phyloP scores from a whole-genome alignment of 305 asterid species.

The Withania somnifera region DNA sequence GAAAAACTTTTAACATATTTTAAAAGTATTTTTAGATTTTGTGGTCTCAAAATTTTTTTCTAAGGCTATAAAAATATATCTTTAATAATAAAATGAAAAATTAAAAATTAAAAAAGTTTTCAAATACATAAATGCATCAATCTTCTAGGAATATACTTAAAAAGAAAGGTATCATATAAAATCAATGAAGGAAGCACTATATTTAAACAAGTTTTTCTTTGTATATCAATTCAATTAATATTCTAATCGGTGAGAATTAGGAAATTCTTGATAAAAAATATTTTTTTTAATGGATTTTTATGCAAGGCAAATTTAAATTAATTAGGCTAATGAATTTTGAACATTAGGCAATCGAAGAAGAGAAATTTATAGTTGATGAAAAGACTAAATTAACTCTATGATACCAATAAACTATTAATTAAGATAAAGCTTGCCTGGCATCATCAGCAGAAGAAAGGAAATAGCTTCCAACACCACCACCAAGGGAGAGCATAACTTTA shows the following conservation, averaged over 20 bases:
- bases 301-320: neutral
- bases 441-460: conserved; percentile 15
- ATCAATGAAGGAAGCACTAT: neutral
- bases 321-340: neutral
- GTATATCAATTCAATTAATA: neutral
- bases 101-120: neutral
- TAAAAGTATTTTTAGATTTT: neutral
- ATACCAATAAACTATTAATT: neutral
- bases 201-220: neutral
- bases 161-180: neutral
- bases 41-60: neutral
- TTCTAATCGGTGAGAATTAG: neutral
- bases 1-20: neutral
- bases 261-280: neutral
- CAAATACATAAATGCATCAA: neutral
- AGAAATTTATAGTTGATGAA: neutral
- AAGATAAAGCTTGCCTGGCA: conserved; percentile 7
- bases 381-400: neutral
- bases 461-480: conserved; percentile 22
- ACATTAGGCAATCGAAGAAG: neutral
- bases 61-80: neutral
- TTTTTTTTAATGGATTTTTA: neutral
- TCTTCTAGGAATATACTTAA: neutral
- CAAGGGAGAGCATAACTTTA: conserved; percentile 22
- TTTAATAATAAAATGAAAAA: neutral